Evolutionary conservation across 2,329 filamentous ascomycete species (phyloP).

Genomic region (Trichoderma polysporum): DNA sequence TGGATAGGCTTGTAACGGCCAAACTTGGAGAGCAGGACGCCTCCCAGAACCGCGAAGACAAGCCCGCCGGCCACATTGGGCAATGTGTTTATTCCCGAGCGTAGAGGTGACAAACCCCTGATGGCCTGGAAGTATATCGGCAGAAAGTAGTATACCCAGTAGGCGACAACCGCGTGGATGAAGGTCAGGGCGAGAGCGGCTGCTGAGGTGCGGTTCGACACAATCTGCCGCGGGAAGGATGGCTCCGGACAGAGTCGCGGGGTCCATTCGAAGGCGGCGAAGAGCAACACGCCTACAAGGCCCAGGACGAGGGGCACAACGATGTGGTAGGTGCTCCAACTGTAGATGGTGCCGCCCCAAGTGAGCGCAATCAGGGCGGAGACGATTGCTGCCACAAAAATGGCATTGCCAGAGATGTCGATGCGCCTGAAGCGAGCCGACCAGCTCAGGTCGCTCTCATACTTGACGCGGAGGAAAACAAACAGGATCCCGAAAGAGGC

Average conservation of each 20-base stretch:
- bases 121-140: constrained; percentile 16
- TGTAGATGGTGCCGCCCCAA: constrained; percentile 42
- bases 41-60: neutral
- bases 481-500: constrained; percentile 17
- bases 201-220: constrained; percentile 4
- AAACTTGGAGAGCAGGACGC: neutral
- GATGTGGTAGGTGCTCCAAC: constrained; percentile 43
- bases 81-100: neutral
- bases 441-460: neutral
- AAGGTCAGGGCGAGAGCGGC: constrained; percentile 2
- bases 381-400: constrained; percentile 42
- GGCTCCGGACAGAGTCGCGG: constrained; percentile 3
- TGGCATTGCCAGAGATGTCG: constrained; percentile 36
- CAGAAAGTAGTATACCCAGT: constrained; percentile 1
- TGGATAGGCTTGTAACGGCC: neutral
- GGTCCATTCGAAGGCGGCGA: constrained; percentile 6
- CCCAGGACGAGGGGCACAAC: constrained; percentile 46
- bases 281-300: constrained; percentile 8
- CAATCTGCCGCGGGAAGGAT: neutral
- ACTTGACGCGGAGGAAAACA: constrained; percentile 40
- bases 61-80: neutral
- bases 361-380: constrained; percentile 43
- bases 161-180: neutral
- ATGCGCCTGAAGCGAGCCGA: neutral
- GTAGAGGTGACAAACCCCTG: neutral